Percentiles rank a stretch among this genome's conserved stretches.
These are phyloP conservation scores for Prunus dulcis DNA, from an alignment of 306 rosid species.

Conservation along the genomic window DNA sequence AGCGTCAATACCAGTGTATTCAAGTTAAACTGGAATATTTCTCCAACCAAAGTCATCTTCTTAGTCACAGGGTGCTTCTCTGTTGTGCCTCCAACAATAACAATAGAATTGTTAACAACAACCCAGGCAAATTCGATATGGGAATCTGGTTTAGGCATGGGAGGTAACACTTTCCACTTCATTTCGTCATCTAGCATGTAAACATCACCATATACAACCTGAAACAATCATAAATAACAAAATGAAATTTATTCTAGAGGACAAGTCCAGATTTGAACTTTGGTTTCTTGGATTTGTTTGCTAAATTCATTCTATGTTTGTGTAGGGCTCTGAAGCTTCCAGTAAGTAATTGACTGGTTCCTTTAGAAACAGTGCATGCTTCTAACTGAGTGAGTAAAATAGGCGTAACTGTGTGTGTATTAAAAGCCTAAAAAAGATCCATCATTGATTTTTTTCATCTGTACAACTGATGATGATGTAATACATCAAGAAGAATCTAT, in stretches of 20 bases:
- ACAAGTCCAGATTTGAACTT: not conserved
- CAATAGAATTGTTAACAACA: conserved; percentile 67
- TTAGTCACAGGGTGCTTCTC: conserved; percentile 83
- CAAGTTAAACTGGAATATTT: conserved; percentile 70
- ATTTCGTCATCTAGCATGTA: conserved; percentile 80
- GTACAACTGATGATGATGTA: not conserved
- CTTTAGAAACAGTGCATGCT: not conserved
- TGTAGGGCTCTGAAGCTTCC: not conserved
- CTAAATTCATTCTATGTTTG: not conserved
- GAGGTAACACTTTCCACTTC: conserved; percentile 75
- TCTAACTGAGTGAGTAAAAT: not conserved
- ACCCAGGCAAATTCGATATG: conserved; percentile 84
- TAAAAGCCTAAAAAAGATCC: not conserved
- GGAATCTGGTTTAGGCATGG: conserved; percentile 86
- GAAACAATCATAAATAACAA: conserved; percentile 18
- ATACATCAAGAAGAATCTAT: not conserved
- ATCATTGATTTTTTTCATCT: not conserved
- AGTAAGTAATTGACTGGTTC: not conserved
- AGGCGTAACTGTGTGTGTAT: not conserved
- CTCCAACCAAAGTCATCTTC: conserved; percentile 85
- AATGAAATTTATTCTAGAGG: not conserved
- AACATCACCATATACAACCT: conserved; percentile 85
- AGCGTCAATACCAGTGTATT: conserved; percentile 47
- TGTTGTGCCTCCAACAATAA: conserved; percentile 83
- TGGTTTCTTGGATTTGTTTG: not conserved